These are phyloP conservation scores for Paramecium pentaurelia DNA, from an alignment of 73 alveolate genomes.

Conservation along the genomic window DNA sequence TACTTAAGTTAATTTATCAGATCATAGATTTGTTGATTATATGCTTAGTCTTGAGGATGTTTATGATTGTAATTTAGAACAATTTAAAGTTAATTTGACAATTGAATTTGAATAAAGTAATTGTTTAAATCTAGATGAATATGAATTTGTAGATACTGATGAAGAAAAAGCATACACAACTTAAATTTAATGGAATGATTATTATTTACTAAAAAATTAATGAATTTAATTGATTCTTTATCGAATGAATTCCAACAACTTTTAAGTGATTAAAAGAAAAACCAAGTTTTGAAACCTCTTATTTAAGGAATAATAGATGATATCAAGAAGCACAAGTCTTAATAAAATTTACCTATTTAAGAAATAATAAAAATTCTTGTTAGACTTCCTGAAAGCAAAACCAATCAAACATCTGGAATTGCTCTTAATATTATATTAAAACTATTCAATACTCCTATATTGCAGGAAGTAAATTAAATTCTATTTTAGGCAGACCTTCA, in stretches of 20 bases:
- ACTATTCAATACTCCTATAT: neutral
- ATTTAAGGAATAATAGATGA: slow-evolving; percentile 11
- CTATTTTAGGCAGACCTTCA: slow-evolving; percentile 35
- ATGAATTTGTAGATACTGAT: neutral
- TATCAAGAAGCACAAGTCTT: neutral
- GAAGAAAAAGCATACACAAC: slow-evolving; percentile 15
- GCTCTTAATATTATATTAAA: slow-evolving; percentile 1
- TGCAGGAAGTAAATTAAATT: neutral
- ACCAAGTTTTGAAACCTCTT: neutral
- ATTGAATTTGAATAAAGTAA: neutral
- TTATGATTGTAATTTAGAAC: neutral
- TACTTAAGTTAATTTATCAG: neutral
- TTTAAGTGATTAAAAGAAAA: slow-evolving; percentile 29
- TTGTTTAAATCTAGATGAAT: neutral
- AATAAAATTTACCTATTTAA: neutral
- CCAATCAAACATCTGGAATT: slow-evolving; percentile 6
- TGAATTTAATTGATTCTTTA: slow-evolving; percentile 39
- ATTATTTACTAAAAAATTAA: neutral
- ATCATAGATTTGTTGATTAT: neutral
- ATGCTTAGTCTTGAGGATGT: neutral
- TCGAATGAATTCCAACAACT: slow-evolving; percentile 26
- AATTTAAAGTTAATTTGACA: neutral
- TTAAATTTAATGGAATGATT: slow-evolving; percentile 7
- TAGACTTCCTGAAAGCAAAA: slow-evolving; percentile 34
- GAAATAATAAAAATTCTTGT: slow-evolving; percentile 23